Conservation (phyloP, 768 basidiomycete species). For the Tulasnella sp. region DNA sequence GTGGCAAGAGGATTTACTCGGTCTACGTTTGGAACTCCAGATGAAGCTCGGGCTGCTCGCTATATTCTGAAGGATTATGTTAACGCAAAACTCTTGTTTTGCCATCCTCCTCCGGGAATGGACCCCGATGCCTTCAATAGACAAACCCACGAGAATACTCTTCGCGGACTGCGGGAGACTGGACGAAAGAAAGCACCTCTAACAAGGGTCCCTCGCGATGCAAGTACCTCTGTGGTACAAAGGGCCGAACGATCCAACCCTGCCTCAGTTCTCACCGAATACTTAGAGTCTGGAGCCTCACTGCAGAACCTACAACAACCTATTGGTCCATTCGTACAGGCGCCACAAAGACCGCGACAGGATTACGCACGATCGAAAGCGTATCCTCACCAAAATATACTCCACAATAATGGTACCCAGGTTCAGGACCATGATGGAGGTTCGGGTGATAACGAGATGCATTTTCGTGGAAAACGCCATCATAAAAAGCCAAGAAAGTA, state of each 20-base stretch:
- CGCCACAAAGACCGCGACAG: no score
- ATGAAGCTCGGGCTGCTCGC: constrained; percentile 87
- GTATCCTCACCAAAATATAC: no score
- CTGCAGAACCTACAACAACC: no score
- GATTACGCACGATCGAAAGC: no score
- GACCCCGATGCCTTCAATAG: constrained; percentile 61
- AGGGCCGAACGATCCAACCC: background rate
- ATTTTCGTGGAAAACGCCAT: no score
- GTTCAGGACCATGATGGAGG: no score
- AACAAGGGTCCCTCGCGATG: constrained; percentile 70
- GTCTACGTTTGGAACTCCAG: constrained; percentile 91
- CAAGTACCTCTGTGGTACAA: constrained; percentile 75
- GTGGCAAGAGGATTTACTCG: constrained; percentile 89
- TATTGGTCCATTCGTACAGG: no score
- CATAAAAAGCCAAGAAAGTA: no score
- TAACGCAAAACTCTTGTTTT: constrained; percentile 81
- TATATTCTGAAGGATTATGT: constrained; percentile 95
- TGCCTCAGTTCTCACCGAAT: background rate
- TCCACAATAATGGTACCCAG: no score
- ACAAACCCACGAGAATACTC: constrained; percentile 45
- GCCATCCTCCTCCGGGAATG: constrained; percentile 62
- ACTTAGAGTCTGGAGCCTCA: no score
- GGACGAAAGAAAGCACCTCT: constrained; percentile 83
- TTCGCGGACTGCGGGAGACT: constrained; percentile 38
- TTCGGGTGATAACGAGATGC: no score